Evolutionary conservation across 345 rosid species (phyloP), one percentile per base, ranked within the genome.

Genomic region (Melaleuca alternifolia): DNA sequence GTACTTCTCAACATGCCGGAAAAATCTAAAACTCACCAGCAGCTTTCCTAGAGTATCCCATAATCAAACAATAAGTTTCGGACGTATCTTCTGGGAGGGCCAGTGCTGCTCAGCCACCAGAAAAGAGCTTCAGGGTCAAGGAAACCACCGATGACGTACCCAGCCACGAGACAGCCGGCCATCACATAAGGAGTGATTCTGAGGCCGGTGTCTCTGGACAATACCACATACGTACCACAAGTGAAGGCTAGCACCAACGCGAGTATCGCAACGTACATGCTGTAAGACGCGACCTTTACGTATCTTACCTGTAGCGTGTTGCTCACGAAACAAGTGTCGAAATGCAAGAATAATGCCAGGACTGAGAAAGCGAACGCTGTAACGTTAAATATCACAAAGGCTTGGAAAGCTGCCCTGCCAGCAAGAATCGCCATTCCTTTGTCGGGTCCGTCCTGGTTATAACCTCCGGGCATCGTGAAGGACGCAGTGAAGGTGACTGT

Each of bases 311-410:
- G 3, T 21, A 54, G n/a, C 61, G 2, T 54, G 10, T 54, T 2
- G 61, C 61, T 54, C 61, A 54, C 6, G n/a, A 23, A 4, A 54
- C 6, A 54, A 54, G 59, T 0, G 23, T 54, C n/a, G 1, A 54
- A 23, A 21, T 54, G 4, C 23, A 54, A 3, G 61, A 54, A 23
- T 4, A 54, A 54, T 54, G n/a, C n/a, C 2, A 54, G n/a, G 61
- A 54, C 23, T 54, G 61, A 54, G 6, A 23, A 54, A 21, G 12
- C 61, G 0, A 54, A 54, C n/a, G 0, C 6, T 0, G 2, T 54
- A 23, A 23, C n/a, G 0, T 54, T 23, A 54, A n/a, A 23, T 23
- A 54, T 23, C 61, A 54, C n/a, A 54, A 54, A 54, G 61, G 6
- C 61, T 71, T 71, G 16, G 46, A 71, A 71, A 33, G 79, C 79